These are phyloP conservation scores for Cercospora canescens DNA, from an alignment of 2,329 filamentous ascomycete genomes.

Conservation along the genomic window DNA sequence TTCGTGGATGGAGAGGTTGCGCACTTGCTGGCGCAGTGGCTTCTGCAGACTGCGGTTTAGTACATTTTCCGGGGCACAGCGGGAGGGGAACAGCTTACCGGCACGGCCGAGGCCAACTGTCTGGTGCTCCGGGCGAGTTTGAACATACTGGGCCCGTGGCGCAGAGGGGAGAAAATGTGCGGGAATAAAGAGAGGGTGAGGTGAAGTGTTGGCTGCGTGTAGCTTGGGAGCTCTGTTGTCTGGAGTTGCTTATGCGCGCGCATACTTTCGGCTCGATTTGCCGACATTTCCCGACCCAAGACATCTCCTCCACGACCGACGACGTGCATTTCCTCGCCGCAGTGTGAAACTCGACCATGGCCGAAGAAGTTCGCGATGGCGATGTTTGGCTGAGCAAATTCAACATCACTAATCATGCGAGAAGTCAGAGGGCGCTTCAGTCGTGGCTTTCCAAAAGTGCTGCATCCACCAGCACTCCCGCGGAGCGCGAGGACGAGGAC, in stretches of 20 bases:
- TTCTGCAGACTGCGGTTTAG: conserved; percentile 43
- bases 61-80: background rate
- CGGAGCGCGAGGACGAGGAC: conserved; percentile 42
- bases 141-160: conserved; percentile 63
- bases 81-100: conserved; percentile 41
- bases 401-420: conserved; percentile 54
- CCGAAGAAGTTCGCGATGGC: conserved; percentile 23
- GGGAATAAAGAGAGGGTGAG: background rate
- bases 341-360: conserved; percentile 2
- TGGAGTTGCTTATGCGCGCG: conserved; percentile 5
- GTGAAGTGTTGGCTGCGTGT: conserved; percentile 14
- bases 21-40: conserved; percentile 69
- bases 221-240: conserved; percentile 16
- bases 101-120: conserved; percentile 76
- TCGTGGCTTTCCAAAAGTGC: conserved; percentile 52
- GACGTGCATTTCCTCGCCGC: background rate
- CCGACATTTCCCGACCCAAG: conserved; percentile 8
- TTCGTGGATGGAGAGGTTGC: conserved; percentile 95
- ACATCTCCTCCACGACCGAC: background rate
- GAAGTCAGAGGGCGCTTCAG: conserved; percentile 54
- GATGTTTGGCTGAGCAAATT: conserved; percentile 57
- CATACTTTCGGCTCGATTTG: conserved; percentile 4
- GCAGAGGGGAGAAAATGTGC: background rate
- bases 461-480: background rate
- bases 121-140: conserved; percentile 75